Conservation (phyloP, 768 basidiomycete species). For the Daedaleopsis nitida region DNA sequence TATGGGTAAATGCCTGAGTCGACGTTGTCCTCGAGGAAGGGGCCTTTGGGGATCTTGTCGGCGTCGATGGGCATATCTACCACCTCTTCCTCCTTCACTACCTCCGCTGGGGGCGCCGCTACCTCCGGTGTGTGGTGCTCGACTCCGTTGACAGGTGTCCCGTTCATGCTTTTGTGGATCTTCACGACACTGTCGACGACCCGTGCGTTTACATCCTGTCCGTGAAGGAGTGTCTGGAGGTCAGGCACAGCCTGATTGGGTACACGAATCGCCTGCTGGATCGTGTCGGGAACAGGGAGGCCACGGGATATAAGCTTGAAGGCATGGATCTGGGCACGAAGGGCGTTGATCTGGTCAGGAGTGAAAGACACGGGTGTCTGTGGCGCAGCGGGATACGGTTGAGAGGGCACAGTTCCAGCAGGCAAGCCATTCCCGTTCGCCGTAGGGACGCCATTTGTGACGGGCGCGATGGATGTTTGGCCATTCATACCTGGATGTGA, state of each 20-base stretch:
- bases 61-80: conserved; percentile 61
- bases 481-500: conserved; percentile 27
- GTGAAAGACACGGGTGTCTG: conserved; percentile 81
- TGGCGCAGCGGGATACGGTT: conserved; percentile 53
- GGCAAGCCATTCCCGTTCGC: conserved; percentile 44
- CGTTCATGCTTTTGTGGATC: conserved; percentile 55
- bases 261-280: conserved; percentile 71
- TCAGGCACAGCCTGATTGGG: conserved; percentile 62
- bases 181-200: conserved; percentile 79
- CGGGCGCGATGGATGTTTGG: conserved; percentile 22
- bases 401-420: conserved; percentile 52
- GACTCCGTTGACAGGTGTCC: conserved; percentile 25
- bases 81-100: conserved; percentile 49
- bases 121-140: conserved; percentile 10
- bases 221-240: conserved; percentile 65
- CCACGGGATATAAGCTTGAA: conserved; percentile 73
- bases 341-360: conserved; percentile 67
- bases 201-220: conserved; percentile 58
- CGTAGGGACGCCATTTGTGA: conserved; percentile 37
- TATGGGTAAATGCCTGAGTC: conserved; percentile 88
- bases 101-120: conserved; percentile 21
- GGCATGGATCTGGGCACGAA: conserved; percentile 83
- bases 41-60: conserved; percentile 68
- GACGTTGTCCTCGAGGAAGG: conserved; percentile 77
- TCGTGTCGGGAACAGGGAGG: conserved; percentile 63